These are phyloP conservation scores for Chiua virens DNA, from an alignment of 768 basidiomycete genomes.

Conservation along the genomic window DNA sequence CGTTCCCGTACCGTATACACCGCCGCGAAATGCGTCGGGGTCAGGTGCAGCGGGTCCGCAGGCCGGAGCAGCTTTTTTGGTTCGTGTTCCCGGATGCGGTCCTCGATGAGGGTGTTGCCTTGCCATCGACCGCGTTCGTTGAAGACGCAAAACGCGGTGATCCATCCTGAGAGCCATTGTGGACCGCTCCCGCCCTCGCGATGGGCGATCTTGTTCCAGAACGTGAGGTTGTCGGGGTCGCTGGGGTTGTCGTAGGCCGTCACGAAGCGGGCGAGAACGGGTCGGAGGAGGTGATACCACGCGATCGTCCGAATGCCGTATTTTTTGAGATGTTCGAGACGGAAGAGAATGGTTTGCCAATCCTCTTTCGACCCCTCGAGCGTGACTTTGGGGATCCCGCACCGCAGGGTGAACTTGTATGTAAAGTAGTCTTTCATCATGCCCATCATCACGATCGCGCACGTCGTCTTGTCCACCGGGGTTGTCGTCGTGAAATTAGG, in stretches of 20 bases:
- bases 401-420: conserved; percentile 30
- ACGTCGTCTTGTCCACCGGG: conserved; percentile 35
- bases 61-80: conserved; percentile 34
- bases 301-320: conserved; percentile 38
- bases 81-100: conserved; percentile 27
- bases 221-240: conserved; percentile 32
- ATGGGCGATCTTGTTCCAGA: conserved; percentile 39
- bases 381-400: conserved; percentile 47
- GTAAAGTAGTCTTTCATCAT: conserved; percentile 42
- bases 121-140: conserved; percentile 33
- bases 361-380: conserved; percentile 43
- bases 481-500: conserved; percentile 49
- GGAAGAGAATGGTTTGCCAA: conserved; percentile 35
- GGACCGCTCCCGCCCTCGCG: conserved; percentile 28
- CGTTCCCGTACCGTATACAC: conserved; percentile 25
- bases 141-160: conserved; percentile 38
- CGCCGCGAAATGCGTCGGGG: conserved; percentile 24
- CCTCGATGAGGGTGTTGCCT: conserved; percentile 30
- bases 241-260: conserved; percentile 34
- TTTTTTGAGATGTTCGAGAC: conserved; percentile 39
- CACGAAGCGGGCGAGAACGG: conserved; percentile 39
- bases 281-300: conserved; percentile 42
- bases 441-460: conserved; percentile 43
- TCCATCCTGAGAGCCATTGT: conserved; percentile 39
- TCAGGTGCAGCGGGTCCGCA: conserved; percentile 25